phyloP scores from a whole-genome alignment of 495 filamentous ascomycete genomes.

The Zalerion maritima region DNA sequence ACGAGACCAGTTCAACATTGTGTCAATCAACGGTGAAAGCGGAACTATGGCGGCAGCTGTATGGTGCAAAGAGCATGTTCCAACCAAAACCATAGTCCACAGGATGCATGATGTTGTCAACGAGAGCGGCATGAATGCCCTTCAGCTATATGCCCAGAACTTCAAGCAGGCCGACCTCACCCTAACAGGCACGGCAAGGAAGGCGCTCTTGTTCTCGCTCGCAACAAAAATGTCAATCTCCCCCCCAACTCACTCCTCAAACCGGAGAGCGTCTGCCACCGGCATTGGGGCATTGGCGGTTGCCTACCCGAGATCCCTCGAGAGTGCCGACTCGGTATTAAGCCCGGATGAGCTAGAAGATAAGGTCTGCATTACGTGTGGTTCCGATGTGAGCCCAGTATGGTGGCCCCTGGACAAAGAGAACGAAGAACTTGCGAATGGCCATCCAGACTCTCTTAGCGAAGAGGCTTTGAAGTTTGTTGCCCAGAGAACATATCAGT shows the following conservation, averaged over 20 bases:
- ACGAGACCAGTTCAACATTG: slow-evolving; percentile 55
- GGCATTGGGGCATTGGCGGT: too few species aligned
- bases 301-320: too few species aligned
- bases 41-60: slow-evolving; percentile 65
- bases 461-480: slow-evolving; percentile 31
- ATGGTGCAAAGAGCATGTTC: slow-evolving; percentile 78
- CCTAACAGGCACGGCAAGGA: slow-evolving; percentile 80
- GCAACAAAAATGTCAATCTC: slow-evolving; percentile 24
- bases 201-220: slow-evolving; percentile 43
- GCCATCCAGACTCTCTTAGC: slow-evolving; percentile 21
- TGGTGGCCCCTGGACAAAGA: slow-evolving; percentile 38
- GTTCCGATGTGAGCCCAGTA: slow-evolving; percentile 42
- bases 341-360: slow-evolving; percentile 21
- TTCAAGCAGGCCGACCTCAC: slow-evolving; percentile 92
- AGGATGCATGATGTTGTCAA: slow-evolving; percentile 58
- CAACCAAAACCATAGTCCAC: slow-evolving; percentile 55
- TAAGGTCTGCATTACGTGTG: slow-evolving; percentile 41
- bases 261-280: slow-evolving; percentile 25
- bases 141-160: slow-evolving; percentile 72
- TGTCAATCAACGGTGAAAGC: slow-evolving; percentile 59
- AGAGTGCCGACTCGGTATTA: too few species aligned
- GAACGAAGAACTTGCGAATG: slow-evolving; percentile 28
- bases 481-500: slow-evolving; percentile 37
- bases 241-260: slow-evolving; percentile 9
- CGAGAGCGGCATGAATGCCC: slow-evolving; percentile 47